Evolutionary conservation across 116 monocot genomes (phyloP), one percentile per base, ranked within the genome.

Genomic region (Iris pallida): DNA sequence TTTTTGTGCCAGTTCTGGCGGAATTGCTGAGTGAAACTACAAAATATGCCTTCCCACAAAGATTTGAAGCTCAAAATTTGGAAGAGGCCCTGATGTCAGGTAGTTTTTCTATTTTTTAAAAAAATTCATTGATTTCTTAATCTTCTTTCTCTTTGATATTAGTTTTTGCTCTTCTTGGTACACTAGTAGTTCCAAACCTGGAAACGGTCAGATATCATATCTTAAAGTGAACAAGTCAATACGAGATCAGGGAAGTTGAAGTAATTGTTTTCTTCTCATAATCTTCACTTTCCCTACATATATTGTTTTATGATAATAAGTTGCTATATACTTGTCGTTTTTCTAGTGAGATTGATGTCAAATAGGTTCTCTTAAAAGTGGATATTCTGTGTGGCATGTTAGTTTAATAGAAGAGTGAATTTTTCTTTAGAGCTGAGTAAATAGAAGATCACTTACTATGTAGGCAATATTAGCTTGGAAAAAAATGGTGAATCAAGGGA

Each of bases 31-130:
- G 47, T 42, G 94, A 87, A 68, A 74, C 76, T 3, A 71, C 70
- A 18, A 94, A 90, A 48, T 90, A 85, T 79, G 77, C 48, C 9
- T 81, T 85, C 40, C 94, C 87, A 2, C 69, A 76, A 16, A 82
- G 77, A 57, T 79, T 64, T 17, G 83, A 83, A 64, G 69, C 88
- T 66, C 76, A 73, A 30, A 94, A 81, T 73, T 71, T 94, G 15
- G 94, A 94, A 53, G 94, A 94, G 45, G 88, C 85, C 10, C 66
- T 94, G 19, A 94, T 94, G 94, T 79, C 82, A 45, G 94, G 94
- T 94, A 54, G 0, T 47, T 61, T 16, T 20, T 54, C 16, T 11
- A 46, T 6, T 10, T 19, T 11, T 10, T 6, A 16, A 18, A 56
- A 57, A 18, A 57, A 14, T 57, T 14, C 13, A 3, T 57, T 16